Base-by-base conservation (phyloP, 2,329 filamentous ascomycete genomes). In the Aspergillus fumigatiaffinis region DNA sequence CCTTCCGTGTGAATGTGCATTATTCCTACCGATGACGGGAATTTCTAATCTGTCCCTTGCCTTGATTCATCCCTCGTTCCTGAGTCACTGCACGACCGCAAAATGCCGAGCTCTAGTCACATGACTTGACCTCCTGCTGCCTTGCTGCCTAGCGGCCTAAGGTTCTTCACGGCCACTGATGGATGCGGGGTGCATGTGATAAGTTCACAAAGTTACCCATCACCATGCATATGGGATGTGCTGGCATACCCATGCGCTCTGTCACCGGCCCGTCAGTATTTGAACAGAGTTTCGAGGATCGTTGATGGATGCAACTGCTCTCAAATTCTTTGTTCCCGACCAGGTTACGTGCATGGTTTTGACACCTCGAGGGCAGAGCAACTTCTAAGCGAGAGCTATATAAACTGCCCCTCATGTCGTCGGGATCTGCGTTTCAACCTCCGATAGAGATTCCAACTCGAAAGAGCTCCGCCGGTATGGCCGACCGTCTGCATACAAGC, bases 391-490 rank as follows among this genome's bases (percentile, higher is more conserved):
- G 42, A 46, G 42, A 46, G 8, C 42, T 12, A 10, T 14, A 12
- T 21, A 3, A 23, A 10, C 7, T 23, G 21, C 51, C 47, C 46
- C 41, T 49, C 28, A 69, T 69, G 63, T 58, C 57, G 38, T 64
- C 68, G 42, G 61, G 69, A 60, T 50, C 50, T 26, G 71, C 73
- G 59, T 72, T 79, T 53, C 76, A 77, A 56, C 83, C 82, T n/a
- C 86, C 87, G 54, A 86, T 84, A 71, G 80, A 82, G 41, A 91
- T 92, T 55, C 89, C 90, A 21, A 86, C 87, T 3, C 84, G 89
- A 61, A 91, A 87, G 49, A 91, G 89, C 55, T 90, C 87, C 1
- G 85, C 83, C 56, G 80, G 81, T 61, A 78, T 81, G 60, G 63
- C 67, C 60, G 75, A 72, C 65, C 68, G 69, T 55, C 12, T 44